Conservation (phyloP, 805 yeast genomes). For the Blastobotrys chiropterorum region DNA sequence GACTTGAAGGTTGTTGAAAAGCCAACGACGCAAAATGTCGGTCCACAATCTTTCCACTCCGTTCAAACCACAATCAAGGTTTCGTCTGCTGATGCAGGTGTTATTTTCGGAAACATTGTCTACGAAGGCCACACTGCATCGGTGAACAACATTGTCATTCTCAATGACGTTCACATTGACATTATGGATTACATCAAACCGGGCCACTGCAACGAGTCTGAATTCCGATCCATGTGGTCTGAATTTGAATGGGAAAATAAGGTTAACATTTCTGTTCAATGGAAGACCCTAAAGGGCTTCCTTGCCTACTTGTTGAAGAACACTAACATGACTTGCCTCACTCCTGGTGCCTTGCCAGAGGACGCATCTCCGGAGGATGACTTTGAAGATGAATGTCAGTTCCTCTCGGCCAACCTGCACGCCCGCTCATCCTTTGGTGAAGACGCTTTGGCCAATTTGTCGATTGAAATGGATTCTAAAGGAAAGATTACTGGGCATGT, state of each 20-base stretch:
- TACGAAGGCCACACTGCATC: constrained; percentile 94
- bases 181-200: constrained; percentile 97
- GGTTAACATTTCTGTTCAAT: constrained; percentile 54
- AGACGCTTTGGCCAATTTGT: constrained; percentile 92
- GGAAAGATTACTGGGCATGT: constrained; percentile 89
- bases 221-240: constrained; percentile 97
- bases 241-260: constrained; percentile 99
- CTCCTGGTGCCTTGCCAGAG: constrained; percentile 88
- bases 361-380: constrained; percentile 17
- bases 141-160: constrained; percentile 81
- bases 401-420: constrained; percentile 89
- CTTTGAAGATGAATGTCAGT: constrained; percentile 55
- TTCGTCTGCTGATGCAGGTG: constrained; percentile 96
- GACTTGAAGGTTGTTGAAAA: constrained; percentile 91
- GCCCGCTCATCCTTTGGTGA: constrained; percentile 93
- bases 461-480: constrained; percentile 73
- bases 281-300: constrained; percentile 69
- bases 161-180: constrained; percentile 92
- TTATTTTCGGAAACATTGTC: constrained; percentile 92
- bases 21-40: constrained; percentile 83
- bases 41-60: constrained; percentile 96
- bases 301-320: constrained; percentile 68
- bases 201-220: constrained; percentile 79
- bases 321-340: constrained; percentile 90
- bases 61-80: constrained; percentile 87